These are phyloP conservation scores for Dioscorea zingiberensis DNA, from an alignment of 106 monocot species.

Conservation along the genomic window DNA sequence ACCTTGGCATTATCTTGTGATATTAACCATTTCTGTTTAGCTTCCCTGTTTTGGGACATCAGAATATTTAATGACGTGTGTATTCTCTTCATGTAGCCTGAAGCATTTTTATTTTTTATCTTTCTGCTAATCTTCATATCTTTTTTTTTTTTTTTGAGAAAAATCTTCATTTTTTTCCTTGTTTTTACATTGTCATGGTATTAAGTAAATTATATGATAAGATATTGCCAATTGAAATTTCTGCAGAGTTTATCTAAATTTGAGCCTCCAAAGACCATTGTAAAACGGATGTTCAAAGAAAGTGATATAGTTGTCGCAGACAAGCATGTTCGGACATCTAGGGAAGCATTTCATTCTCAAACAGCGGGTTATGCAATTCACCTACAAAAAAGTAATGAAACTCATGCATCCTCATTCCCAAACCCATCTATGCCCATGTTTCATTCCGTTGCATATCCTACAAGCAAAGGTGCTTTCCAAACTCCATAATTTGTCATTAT, in stretches of 20 bases:
- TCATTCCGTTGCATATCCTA: conserved; percentile 5
- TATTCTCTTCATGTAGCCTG: background rate
- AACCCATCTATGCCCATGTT: conserved; percentile 21
- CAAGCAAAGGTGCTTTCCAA: conserved; percentile 32
- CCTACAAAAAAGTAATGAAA: conserved; percentile 13
- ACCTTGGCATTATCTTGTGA: too few species aligned
- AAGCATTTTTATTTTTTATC: too few species aligned
- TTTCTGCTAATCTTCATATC: too few species aligned
- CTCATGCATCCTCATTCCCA: conserved; percentile 9
- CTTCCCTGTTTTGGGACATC: background rate
- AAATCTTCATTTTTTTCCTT: too few species aligned
- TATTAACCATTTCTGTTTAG: too few species aligned
- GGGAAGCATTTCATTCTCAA: conserved; percentile 38
- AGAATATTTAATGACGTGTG: background rate
- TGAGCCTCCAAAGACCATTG: conserved; percentile 73
- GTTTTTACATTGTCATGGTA: too few species aligned
- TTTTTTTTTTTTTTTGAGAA: too few species aligned
- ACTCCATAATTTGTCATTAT: background rate
- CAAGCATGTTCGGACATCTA: conserved; percentile 33
- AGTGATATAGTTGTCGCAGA: conserved; percentile 18
- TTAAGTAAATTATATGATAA: too few species aligned
- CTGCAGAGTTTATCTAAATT: conserved; percentile 66
- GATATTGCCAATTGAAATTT: background rate
- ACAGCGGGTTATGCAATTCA: conserved; percentile 10
- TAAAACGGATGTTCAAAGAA: conserved; percentile 51